Evolutionary conservation across 1,284 basidiomycete species (phyloP).

Genomic region (Cryptococcus amylolentus): DNA sequence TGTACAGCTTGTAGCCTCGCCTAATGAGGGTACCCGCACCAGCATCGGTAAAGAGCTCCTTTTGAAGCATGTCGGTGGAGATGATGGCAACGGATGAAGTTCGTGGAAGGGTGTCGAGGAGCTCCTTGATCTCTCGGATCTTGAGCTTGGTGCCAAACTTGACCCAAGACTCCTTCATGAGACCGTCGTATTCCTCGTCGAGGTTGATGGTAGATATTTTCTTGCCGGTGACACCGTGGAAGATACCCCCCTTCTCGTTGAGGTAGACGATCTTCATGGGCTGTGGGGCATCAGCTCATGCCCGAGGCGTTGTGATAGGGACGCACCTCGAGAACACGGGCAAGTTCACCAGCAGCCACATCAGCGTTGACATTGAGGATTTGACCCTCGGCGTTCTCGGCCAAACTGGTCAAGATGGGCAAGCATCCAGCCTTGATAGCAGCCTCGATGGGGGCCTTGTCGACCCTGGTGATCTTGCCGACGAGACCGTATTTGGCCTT

Average conservation of each 20-base stretch:
- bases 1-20: constrained; percentile 96
- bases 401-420: constrained; percentile 86
- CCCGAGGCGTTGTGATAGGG: neutral
- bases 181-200: constrained; percentile 95
- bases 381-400: constrained; percentile 86
- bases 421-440: constrained; percentile 89
- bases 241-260: constrained; percentile 97
- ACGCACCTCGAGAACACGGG: constrained; percentile 78
- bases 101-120: constrained; percentile 95
- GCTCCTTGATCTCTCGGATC: constrained; percentile 97
- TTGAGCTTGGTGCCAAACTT: constrained; percentile 99
- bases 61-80: constrained; percentile 86
- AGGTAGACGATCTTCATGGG: constrained; percentile 99
- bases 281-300: constrained; percentile 3
- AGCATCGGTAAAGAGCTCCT: constrained; percentile 97
- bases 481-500: constrained; percentile 91
- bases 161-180: constrained; percentile 99
- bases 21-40: constrained; percentile 97
- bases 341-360: constrained; percentile 90
- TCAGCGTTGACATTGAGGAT: constrained; percentile 97
- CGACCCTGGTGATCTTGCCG: constrained; percentile 84
- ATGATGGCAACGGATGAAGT: constrained; percentile 98
- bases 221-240: constrained; percentile 93
- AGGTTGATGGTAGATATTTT: constrained; percentile 95
- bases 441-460: constrained; percentile 91